Percentiles rank a stretch among this genome's conserved stretches.
phyloP scores from a whole-genome alignment of 2,329 filamentous ascomycete species.

The Orbilia quercus region DNA sequence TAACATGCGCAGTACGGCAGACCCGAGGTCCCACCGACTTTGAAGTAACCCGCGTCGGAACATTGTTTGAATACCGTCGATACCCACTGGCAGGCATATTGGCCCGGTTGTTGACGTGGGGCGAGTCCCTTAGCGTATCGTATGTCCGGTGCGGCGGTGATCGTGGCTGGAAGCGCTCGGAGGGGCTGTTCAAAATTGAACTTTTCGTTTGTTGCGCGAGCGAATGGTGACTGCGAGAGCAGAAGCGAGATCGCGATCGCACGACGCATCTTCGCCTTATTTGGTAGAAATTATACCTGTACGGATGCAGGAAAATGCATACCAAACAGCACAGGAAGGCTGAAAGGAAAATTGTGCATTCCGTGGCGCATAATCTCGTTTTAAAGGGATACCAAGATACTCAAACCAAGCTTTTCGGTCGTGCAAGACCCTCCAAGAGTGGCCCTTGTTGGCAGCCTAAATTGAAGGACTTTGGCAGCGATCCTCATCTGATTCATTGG shows the following conservation, averaged over 20 bases:
- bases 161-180: constrained; percentile 22
- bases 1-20: constrained; percentile 48
- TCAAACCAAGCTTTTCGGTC: not conserved
- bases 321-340: constrained; percentile 25
- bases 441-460: constrained; percentile 30
- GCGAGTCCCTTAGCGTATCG: constrained; percentile 32
- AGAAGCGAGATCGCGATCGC: constrained; percentile 8
- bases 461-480: not conserved
- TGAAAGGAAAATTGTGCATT: constrained; percentile 14
- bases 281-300: not conserved
- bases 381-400: constrained; percentile 11
- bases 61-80: constrained; percentile 45
- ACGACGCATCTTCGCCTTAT: constrained; percentile 9
- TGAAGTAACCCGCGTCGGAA: constrained; percentile 35
- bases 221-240: constrained; percentile 2
- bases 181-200: constrained; percentile 16
- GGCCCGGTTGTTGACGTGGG: constrained; percentile 35
- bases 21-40: constrained; percentile 40
- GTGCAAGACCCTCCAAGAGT: constrained; percentile 5
- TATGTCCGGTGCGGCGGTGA: constrained; percentile 43
- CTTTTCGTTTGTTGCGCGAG: constrained; percentile 21
- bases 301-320: constrained; percentile 8
- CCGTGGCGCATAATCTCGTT: constrained; percentile 1
- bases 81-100: constrained; percentile 43
- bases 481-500: constrained; percentile 12